Evolutionary conservation across 805 yeast species (phyloP).

Genomic region (Hanseniaspora pseudoguilliermondii): DNA sequence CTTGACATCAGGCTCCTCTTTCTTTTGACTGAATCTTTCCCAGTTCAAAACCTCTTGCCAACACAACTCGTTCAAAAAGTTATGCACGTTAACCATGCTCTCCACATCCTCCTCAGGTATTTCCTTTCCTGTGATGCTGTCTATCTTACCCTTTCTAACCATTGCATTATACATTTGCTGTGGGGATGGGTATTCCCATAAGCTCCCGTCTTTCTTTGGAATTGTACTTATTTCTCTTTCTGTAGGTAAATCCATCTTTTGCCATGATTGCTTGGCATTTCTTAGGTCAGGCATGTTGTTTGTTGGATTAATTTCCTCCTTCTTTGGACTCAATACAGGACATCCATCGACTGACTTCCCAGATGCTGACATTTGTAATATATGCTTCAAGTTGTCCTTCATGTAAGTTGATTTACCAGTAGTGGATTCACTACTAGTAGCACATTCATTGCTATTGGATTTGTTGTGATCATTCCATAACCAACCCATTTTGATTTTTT

Average conservation of each 20-base stretch:
- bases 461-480: conserved; percentile 54
- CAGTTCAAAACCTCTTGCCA: conserved; percentile 89
- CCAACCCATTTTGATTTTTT: conserved; percentile 56
- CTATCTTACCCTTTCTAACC: conserved; percentile 75
- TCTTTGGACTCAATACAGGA: conserved; percentile 10
- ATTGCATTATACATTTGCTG: conserved; percentile 98
- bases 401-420: conserved; percentile 30
- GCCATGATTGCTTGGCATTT: conserved; percentile 62
- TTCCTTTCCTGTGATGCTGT: conserved; percentile 41
- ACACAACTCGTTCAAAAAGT: conserved; percentile 91
- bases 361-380: conserved; percentile 10
- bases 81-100: conserved; percentile 93
- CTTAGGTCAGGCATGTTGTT: conserved; percentile 78
- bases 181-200: conserved; percentile 98
- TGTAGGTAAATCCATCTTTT: conserved; percentile 63
- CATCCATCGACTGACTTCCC: conserved; percentile 14
- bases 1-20: conserved; percentile 40
- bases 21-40: conserved; percentile 61
- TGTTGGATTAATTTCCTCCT: conserved; percentile 48
- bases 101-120: conserved; percentile 93
- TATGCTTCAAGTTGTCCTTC: conserved; percentile 20
- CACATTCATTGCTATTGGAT: conserved; percentile 15
- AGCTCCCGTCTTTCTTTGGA: conserved; percentile 62
- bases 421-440: neutral
- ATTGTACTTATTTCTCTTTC: conserved; percentile 73